Evolutionary conservation across 495 filamentous ascomycete genomes (phyloP), one percentile per base, ranked within the genome.

Genomic region (Penicillium ochrochloron): DNA sequence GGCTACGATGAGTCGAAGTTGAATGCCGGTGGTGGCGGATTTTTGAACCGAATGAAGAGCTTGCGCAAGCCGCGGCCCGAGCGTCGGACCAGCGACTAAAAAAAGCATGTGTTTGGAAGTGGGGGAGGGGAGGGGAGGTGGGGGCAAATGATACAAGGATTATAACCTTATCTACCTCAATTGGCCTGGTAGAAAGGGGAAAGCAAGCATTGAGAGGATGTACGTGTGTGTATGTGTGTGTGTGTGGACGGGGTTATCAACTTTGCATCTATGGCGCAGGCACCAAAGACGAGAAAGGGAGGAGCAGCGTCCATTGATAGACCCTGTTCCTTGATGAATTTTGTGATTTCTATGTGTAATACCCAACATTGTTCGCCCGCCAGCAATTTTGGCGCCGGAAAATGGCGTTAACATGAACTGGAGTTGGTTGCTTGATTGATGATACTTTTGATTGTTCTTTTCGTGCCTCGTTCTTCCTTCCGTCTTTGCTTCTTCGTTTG

Each of bases 31-130:
- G 84, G 82, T 23, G 78, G 82, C 59, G 91, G 93, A 3, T 91
- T 97, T 66, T 75, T 97, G 62, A 93, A 86, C 65, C 85, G 94
- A 42, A 93, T 97, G 76, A 95, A 91, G 86, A 93, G 90, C 76
- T 78, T 97, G 76, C 92, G 93, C 80, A 84, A 81, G 66, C 75
- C 80, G 3, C 77, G 78, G 53, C 81, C 82, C 0, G 81, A 80
- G 67, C 70, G 83, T 61, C 76, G 78, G 5, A 72, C 73, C 50
- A 78, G 73, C 61, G 73, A 79, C 34, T 73, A 64, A 65, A 46
- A 72, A 62, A 65, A 46, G 56, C 17, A 14, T 39, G 23, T 39
- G 41, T 41, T 55, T 27, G 5, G 23, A 46, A 41, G 34, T 52
- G 35, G 56, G 42, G 19, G 42, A 8, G 11, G 11, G n/a, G 52